A percentile compares a stretch with the other conserved stretches of the same genome.
Evolutionary conservation across 2,329 filamentous ascomycete species (phyloP).

Genomic region (Xylaria digitata): DNA sequence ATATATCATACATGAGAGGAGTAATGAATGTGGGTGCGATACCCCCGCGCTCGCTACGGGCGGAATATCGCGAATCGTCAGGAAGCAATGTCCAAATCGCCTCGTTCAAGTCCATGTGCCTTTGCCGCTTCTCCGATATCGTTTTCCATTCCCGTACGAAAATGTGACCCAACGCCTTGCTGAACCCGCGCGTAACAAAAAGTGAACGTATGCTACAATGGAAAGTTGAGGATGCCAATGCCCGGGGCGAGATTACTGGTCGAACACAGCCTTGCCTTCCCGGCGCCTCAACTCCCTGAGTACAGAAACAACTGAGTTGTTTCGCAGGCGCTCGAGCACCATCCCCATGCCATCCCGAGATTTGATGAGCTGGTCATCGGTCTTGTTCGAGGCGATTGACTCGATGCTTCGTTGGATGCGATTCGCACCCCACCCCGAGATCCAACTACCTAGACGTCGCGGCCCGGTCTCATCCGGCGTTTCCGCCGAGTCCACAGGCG

Average conservation of each 20-base stretch:
- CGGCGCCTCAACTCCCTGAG: conserved; percentile 64
- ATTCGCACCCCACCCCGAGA: conserved; percentile 69
- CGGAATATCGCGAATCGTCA: conserved; percentile 30
- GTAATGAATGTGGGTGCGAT: conserved; percentile 42
- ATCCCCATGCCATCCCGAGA: conserved; percentile 86
- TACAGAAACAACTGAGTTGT: conserved; percentile 68
- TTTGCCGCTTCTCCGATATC: conserved; percentile 26
- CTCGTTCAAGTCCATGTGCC: conserved; percentile 24
- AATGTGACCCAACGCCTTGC: conserved; percentile 41
- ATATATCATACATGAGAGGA: conserved; percentile 46
- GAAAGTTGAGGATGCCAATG: conserved; percentile 28
- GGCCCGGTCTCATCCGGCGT: conserved; percentile 54
- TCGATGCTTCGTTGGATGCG: conserved; percentile 85
- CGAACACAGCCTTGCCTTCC: conserved; percentile 53
- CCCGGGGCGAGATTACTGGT: conserved; percentile 39
- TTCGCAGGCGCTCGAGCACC: conserved; percentile 76
- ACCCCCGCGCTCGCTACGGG: conserved; percentile 28
- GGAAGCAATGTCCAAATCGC: conserved; percentile 27
- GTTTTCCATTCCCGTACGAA: conserved; percentile 33
- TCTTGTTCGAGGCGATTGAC: conserved; percentile 79
- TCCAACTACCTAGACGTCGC: conserved; percentile 56
- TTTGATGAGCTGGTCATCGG: conserved; percentile 81
- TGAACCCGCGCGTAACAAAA: conserved; percentile 33
- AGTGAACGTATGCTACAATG: conserved; percentile 36
- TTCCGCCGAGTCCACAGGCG: conserved; percentile 54